Conservation (phyloP, 2,329 filamentous ascomycete genomes). For the Aspergillus viridinutans region DNA sequence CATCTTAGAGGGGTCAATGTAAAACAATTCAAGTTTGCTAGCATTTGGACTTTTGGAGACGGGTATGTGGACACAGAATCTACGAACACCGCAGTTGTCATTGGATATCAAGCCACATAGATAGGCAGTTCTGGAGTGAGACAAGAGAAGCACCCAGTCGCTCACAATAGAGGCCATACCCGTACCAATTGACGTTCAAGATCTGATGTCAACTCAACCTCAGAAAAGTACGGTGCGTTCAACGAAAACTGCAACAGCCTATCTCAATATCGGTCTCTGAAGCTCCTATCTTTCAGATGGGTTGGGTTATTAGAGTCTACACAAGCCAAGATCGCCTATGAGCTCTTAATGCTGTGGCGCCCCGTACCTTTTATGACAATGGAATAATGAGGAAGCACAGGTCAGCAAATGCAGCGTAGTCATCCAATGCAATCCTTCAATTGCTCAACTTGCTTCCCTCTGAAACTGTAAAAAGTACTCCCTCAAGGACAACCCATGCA, state of each 20-base stretch:
- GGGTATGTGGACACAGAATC: neutral
- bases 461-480: neutral
- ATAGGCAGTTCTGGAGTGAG: neutral
- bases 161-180: neutral
- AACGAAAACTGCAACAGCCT: too few species aligned
- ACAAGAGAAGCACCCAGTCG: neutral
- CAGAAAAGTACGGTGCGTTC: too few species aligned
- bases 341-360: too few species aligned
- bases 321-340: too few species aligned
- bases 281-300: too few species aligned
- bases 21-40: conserved; percentile 26
- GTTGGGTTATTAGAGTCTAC: too few species aligned
- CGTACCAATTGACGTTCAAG: too few species aligned
- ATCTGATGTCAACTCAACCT: too few species aligned
- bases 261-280: too few species aligned
- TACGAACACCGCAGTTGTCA: neutral
- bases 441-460: neutral
- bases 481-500: neutral
- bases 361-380: too few species aligned
- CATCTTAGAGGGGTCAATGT: conserved; percentile 40
- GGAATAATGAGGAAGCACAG: too few species aligned
- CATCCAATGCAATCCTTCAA: neutral
- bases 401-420: neutral
- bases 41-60: neutral
- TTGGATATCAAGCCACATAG: neutral